These are phyloP conservation scores for Nectriaceae sp. DNA, from an alignment of 2,329 filamentous ascomycete genomes.

Conservation along the genomic window DNA sequence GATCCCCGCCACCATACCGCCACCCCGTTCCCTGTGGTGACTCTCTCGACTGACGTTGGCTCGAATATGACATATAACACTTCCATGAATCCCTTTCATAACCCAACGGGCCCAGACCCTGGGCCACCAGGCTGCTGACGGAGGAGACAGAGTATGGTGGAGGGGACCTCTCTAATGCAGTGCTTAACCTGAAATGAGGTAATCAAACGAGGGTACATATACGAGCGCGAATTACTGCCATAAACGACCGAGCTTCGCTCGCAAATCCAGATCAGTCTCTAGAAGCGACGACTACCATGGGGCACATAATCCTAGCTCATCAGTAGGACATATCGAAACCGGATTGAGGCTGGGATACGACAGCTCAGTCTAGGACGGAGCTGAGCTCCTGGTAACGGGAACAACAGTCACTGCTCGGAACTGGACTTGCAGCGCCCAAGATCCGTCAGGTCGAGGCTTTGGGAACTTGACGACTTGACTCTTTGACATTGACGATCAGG, in stretches of 20 bases:
- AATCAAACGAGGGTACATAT: not conserved
- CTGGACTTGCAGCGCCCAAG: too few relatives aligned
- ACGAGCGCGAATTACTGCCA: not conserved
- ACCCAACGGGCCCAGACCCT: slow-evolving; percentile 17
- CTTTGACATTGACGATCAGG: too few relatives aligned
- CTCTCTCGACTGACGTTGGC: slow-evolving; percentile 21
- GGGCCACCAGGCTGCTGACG: slow-evolving; percentile 27
- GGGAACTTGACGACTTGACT: too few relatives aligned
- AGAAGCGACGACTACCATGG: too few relatives aligned
- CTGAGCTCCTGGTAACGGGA: too few relatives aligned
- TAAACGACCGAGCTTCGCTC: not conserved
- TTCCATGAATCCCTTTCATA: slow-evolving; percentile 26
- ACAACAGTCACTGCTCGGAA: too few relatives aligned
- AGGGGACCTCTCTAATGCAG: slow-evolving; percentile 1
- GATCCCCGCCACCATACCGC: slow-evolving; percentile 27
- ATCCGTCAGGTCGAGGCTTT: too few relatives aligned
- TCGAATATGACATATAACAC: slow-evolving; percentile 27
- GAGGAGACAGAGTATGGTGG: slow-evolving; percentile 9
- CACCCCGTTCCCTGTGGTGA: slow-evolving; percentile 18
- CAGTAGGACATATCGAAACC: not conserved
- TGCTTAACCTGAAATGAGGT: not conserved
- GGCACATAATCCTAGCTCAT: not conserved
- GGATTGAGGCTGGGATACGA: not conserved
- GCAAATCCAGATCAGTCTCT: not conserved
- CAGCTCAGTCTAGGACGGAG: not conserved